Percentiles rank a stretch among this genome's conserved stretches.
These are phyloP conservation scores for Bertia moriformis DNA, from an alignment of 2,329 filamentous ascomycete genomes.

Conservation along the genomic window DNA sequence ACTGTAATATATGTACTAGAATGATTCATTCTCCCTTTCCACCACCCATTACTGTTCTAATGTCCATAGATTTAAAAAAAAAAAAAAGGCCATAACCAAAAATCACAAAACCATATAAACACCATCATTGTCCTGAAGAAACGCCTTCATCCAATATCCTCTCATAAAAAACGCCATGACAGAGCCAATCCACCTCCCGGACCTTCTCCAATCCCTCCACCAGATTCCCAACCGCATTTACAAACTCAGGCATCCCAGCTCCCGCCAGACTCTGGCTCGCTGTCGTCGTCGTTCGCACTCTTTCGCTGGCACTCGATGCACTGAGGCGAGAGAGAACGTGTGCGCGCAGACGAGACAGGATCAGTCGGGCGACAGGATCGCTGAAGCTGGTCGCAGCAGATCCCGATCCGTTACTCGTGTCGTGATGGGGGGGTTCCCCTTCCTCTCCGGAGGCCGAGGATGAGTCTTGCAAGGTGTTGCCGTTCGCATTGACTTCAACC, in stretches of 20 bases:
- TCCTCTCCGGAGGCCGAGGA: slow-evolving; percentile 1
- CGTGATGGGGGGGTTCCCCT: slow-evolving; percentile 3
- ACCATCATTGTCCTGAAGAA: neutral
- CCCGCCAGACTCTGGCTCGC: slow-evolving; percentile 43
- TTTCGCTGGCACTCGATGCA: slow-evolving; percentile 43
- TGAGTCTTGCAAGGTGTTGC: neutral
- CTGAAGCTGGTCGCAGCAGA: slow-evolving; percentile 25
- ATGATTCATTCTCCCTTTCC: no score
- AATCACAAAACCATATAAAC: neutral
- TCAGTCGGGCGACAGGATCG: slow-evolving; percentile 44
- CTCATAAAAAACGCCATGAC: slow-evolving; percentile 41
- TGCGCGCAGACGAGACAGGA: slow-evolving; percentile 40
- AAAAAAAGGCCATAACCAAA: no score
- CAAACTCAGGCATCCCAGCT: slow-evolving; percentile 47
- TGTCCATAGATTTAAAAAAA: no score
- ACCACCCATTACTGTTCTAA: no score
- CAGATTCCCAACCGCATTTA: slow-evolving; percentile 39
- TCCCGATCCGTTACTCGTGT: no score
- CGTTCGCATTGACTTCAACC: neutral
- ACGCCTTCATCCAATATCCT: neutral
- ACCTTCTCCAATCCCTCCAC: slow-evolving; percentile 41
- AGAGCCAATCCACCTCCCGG: slow-evolving; percentile 40
- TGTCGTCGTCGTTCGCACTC: slow-evolving; percentile 37
- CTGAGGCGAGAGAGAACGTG: slow-evolving; percentile 38
- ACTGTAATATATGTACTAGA: no score